Percentiles rank a stretch among this genome's conserved stretches.
Evolutionary conservation across 139 green algal species (phyloP).

Genomic region (Tetraselmis striata): DNA sequence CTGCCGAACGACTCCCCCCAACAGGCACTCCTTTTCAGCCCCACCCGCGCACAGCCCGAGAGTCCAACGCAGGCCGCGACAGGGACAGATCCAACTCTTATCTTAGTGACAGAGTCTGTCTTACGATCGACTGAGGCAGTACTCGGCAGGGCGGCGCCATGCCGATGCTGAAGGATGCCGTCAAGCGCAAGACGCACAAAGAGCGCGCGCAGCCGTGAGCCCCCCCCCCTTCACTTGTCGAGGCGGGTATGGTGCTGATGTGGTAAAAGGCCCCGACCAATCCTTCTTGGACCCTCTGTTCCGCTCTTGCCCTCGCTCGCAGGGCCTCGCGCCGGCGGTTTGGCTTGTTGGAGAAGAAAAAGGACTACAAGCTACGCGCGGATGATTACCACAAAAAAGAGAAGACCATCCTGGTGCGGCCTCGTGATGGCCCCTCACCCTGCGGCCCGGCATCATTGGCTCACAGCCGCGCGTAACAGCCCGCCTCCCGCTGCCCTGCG

Average conservation of each 20-base stretch:
- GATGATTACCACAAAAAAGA: slow-evolving; percentile 93
- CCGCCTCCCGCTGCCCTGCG: neutral
- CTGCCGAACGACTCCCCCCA: too few relatives aligned
- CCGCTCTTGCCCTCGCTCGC: neutral
- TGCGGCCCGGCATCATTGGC: too few relatives aligned
- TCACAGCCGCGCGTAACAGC: too few relatives aligned
- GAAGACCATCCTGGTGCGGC: slow-evolving; percentile 66
- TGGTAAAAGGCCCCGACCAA: too few relatives aligned
- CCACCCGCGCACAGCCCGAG: too few relatives aligned
- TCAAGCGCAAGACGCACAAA: slow-evolving; percentile 92
- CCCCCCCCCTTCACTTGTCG: neutral
- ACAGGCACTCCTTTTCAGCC: too few relatives aligned
- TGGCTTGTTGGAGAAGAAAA: slow-evolving; percentile 95
- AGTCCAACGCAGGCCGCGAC: too few relatives aligned
- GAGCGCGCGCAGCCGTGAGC: slow-evolving; percentile 91
- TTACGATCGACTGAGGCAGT: too few relatives aligned
- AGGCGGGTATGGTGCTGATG: neutral
- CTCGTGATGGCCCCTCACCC: too few relatives aligned
- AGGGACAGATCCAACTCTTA: too few relatives aligned
- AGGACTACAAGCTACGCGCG: slow-evolving; percentile 90
- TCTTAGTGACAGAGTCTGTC: too few relatives aligned
- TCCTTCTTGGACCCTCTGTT: neutral
- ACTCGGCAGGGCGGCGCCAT: too few relatives aligned
- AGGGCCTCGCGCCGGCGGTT: slow-evolving; percentile 46
- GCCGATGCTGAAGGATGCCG: slow-evolving; percentile 74